Conservation (phyloP, 1,284 basidiomycete species). For the Neonothopanus nambi region DNA sequence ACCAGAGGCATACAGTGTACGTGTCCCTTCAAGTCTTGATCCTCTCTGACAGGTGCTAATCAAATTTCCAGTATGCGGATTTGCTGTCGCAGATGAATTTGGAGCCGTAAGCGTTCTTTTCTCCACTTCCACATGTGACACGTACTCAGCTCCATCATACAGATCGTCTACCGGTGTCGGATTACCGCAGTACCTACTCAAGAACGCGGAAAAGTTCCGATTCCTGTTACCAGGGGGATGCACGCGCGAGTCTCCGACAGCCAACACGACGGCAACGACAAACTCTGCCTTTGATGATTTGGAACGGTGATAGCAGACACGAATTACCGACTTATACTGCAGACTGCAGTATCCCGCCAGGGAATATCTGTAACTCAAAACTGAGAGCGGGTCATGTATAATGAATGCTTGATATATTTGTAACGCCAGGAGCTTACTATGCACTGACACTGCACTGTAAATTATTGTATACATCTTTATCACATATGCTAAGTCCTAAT, state of each 20-base stretch:
- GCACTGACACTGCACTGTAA: too few species aligned
- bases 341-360: too few species aligned
- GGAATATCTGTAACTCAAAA: too few species aligned
- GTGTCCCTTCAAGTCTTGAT: constrained; percentile 20
- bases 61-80: constrained; percentile 45
- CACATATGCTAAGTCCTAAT: too few species aligned
- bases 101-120: constrained; percentile 41
- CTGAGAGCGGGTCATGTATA: too few species aligned
- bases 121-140: not conserved
- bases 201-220: constrained; percentile 49
- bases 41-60: not conserved
- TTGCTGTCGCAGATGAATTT: constrained; percentile 51
- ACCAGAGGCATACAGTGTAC: constrained; percentile 60
- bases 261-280: not conserved
- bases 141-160: constrained; percentile 4
- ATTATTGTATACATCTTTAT: too few species aligned
- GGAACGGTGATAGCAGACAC: constrained; percentile 4
- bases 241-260: constrained; percentile 27
- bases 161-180: constrained; percentile 49
- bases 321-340: too few species aligned
- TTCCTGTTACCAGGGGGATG: constrained; percentile 66
- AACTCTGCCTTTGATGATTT: constrained; percentile 4
- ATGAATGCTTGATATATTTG: too few species aligned
- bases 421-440: too few species aligned
- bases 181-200: constrained; percentile 52